Base-by-base conservation (phyloP, 1,139 yeast genomes). In the Zhuliangozyma parablackwelliae region DNA sequence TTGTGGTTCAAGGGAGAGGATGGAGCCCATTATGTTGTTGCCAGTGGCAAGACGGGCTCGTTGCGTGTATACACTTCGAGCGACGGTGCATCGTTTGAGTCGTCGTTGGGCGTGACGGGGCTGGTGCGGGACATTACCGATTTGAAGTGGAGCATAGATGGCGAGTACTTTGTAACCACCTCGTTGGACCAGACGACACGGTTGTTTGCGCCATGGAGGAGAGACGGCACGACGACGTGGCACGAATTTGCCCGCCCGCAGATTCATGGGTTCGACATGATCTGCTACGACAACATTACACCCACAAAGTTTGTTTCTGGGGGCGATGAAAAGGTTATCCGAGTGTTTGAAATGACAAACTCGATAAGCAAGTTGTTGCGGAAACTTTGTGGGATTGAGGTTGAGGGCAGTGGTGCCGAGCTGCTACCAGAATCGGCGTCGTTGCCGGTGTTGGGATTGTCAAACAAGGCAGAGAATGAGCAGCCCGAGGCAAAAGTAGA, bases 251-350 rank as follows among this genome's bases (percentile, higher is more conserved):
- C 96, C 1, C 75, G 99, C 49, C 98, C 98, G 0, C 99, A 94
- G 57, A 92, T 94, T 46, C 99, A 94, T 58, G 99, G 99, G 10
- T 94, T 88, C 55, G 97, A 94, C 56, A 89, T 94, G 97, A 75
- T 87, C 31, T 81, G 95, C 47, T 68, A 86, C n/a, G 80, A 80
- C 34, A 72, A 82, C 16, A 59, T 92, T 21, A 63, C 75, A 20
- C 61, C 71, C 31, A 69, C 84, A 1, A 68, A 75, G 43, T 90
- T 86, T 63, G 88, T 90, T 4, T 87, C 96, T 40, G 97, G 92
- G 11, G 98, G 97, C 32, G 99, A 94, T 56, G 99, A 94, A 54
- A 94, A 94, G 63, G 82, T 89, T 10, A 62, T 92, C 46, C 72
- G 99, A 46, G 87, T 89, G 2, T 94, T 94, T 56, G 92, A 86